A percentile compares a stretch with the other conserved stretches of the same genome.
Evolutionary conservation across 768 basidiomycete species (phyloP).

Genomic region (Mycena leptocephala): DNA sequence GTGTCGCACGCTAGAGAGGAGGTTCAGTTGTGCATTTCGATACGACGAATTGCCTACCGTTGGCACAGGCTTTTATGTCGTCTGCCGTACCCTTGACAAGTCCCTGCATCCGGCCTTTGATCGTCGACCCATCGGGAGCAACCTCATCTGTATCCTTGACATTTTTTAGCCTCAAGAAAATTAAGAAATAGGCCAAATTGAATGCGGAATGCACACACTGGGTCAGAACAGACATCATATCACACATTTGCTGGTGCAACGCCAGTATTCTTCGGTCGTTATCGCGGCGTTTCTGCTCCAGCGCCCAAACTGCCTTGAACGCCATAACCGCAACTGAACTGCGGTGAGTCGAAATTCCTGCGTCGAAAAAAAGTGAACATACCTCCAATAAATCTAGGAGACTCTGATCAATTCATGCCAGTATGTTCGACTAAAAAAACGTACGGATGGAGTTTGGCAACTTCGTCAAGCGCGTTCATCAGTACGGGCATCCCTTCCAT

Average conservation of each 20-base stretch:
- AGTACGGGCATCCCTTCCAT: constrained; percentile 35
- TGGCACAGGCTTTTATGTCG: constrained; percentile 52
- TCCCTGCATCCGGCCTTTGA: constrained; percentile 49
- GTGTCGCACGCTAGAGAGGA: constrained; percentile 30
- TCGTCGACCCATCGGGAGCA: constrained; percentile 47
- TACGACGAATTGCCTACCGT: constrained; percentile 48
- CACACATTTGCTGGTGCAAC: constrained; percentile 57
- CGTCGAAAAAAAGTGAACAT: not conserved
- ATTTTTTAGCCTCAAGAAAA: constrained; percentile 44
- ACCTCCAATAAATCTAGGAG: constrained; percentile 32
- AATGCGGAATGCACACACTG: constrained; percentile 44
- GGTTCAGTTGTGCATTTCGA: constrained; percentile 31
- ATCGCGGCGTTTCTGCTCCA: constrained; percentile 56
- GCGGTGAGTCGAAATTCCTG: not conserved
- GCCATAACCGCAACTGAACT: constrained; percentile 53
- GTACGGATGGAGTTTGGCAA: constrained; percentile 46
- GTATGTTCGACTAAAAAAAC: not conserved
- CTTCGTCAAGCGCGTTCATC: constrained; percentile 44
- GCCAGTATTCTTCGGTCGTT: constrained; percentile 57
- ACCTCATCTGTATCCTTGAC: constrained; percentile 45
- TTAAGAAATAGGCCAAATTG: no score
- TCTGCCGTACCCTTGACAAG: constrained; percentile 44
- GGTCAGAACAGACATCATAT: constrained; percentile 55
- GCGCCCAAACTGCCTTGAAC: constrained; percentile 57
- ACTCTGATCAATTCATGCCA: not conserved